Evolutionary conservation across 2,329 filamentous ascomycete genomes (phyloP).

Genomic region (Botryotinia globosa): DNA sequence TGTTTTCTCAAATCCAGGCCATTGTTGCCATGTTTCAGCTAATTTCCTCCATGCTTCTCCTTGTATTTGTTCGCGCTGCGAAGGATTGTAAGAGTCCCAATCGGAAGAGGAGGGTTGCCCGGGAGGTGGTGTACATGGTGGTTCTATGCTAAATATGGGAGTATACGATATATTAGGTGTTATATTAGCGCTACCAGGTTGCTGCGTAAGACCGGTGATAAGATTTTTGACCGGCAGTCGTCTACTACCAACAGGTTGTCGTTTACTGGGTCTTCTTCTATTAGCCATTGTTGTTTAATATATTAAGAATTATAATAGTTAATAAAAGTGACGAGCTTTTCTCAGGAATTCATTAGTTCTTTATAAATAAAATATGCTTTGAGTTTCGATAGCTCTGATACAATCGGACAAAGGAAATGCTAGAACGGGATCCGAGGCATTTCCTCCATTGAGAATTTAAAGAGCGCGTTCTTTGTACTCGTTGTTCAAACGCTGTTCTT

Average conservation of each 20-base stretch:
- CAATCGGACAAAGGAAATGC: not conserved
- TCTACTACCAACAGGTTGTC: too few species aligned
- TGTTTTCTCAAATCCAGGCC: not conserved
- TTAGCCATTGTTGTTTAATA: not conserved
- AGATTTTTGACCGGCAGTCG: not conserved
- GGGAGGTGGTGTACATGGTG: not conserved
- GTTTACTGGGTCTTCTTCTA: not conserved
- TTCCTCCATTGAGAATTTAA: not conserved
- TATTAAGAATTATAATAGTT: not conserved
- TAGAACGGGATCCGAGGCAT: not conserved
- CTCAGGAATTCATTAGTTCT: rapidly evolving
- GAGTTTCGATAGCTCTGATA: not conserved
- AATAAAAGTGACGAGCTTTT: not conserved
- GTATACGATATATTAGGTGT: not conserved
- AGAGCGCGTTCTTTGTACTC: not conserved
- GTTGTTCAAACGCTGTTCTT: not conserved
- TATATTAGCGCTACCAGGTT: not conserved
- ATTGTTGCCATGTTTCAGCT: not conserved
- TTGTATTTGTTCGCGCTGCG: not conserved
- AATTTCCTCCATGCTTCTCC: not conserved
- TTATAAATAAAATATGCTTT: not conserved
- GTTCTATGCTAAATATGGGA: not conserved
- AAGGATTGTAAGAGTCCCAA: not conserved
- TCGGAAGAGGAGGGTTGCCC: not conserved
- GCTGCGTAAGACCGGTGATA: not conserved